Evolutionary conservation across 2,329 filamentous ascomycete genomes (phyloP).

Genomic region (Fusarium sp.): DNA sequence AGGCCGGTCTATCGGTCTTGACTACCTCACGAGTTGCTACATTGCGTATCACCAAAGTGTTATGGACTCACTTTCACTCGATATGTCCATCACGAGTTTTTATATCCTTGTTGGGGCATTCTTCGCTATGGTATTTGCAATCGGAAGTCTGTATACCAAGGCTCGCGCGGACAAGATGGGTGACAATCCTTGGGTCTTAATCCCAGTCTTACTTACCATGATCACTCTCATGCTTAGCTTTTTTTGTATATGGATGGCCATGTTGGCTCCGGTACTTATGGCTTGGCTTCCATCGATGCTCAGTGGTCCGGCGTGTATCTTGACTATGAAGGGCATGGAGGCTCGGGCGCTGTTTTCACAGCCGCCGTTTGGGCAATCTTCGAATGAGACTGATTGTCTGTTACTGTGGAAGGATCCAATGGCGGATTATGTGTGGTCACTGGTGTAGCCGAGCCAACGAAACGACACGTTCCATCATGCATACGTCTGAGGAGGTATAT

Average conservation of each 20-base stretch:
- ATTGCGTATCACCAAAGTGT: rapidly evolving
- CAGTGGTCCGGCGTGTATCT: not conserved
- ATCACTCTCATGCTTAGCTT: rapidly evolving
- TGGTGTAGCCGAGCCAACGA: constrained; percentile 8
- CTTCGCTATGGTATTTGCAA: not conserved
- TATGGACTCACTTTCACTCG: not conserved
- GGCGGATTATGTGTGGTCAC: constrained; percentile 21
- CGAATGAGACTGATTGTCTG: not conserved
- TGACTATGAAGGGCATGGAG: constrained; percentile 1
- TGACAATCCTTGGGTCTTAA: not conserved
- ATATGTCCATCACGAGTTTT: not conserved
- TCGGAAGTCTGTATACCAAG: rapidly evolving
- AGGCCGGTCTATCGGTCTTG: not conserved
- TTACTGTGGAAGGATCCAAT: constrained; percentile 20
- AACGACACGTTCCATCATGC: no score
- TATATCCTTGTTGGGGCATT: not conserved
- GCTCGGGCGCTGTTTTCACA: not conserved
- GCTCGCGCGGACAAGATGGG: not conserved
- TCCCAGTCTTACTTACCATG: not conserved
- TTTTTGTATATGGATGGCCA: not conserved
- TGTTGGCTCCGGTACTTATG: not conserved
- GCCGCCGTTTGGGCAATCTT: not conserved
- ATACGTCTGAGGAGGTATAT: no score
- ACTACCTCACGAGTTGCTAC: not conserved
- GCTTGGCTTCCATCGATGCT: not conserved